Percentiles rank a stretch among this genome's conserved stretches.
Evolutionary conservation across 495 filamentous ascomycete species (phyloP).

Genomic region (Hypoxylon perforatum): DNA sequence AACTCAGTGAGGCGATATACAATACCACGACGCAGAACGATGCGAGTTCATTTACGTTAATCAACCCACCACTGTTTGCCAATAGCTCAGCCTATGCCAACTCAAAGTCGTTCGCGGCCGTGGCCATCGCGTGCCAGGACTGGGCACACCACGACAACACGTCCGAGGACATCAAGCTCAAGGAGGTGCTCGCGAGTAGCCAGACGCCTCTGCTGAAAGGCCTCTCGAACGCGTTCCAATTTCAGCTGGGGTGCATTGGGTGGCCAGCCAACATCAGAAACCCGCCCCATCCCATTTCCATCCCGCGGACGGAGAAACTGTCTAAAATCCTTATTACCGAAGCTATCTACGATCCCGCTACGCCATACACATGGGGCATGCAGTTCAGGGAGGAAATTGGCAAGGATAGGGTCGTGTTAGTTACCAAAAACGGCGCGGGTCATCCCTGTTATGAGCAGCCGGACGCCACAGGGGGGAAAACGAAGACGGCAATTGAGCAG

Average conservation of each 20-base stretch:
- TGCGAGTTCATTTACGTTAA: too few species aligned
- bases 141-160: constrained; percentile 24
- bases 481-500: neutral
- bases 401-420: constrained; percentile 9
- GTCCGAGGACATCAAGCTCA: constrained; percentile 22
- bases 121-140: constrained; percentile 38
- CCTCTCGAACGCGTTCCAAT: constrained; percentile 5
- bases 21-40: too few species aligned
- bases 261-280: constrained; percentile 42
- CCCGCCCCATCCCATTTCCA: constrained; percentile 10
- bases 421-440: constrained; percentile 8
- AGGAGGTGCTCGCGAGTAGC: constrained; percentile 7
- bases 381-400: constrained; percentile 26
- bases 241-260: constrained; percentile 32
- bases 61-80: too few species aligned
- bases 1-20: too few species aligned
- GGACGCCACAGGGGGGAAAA: neutral
- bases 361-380: constrained; percentile 40
- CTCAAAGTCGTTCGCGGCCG: neutral
- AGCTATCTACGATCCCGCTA: constrained; percentile 41
- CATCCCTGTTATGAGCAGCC: neutral
- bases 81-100: too few species aligned
- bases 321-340: constrained; percentile 37
- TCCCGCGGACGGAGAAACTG: neutral
- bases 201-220: constrained; percentile 30